Percentiles rank a stretch among this genome's conserved stretches.
Evolutionary conservation across 2,329 filamentous ascomycete genomes (phyloP).

Genomic region (Colletotrichum scovillei): DNA sequence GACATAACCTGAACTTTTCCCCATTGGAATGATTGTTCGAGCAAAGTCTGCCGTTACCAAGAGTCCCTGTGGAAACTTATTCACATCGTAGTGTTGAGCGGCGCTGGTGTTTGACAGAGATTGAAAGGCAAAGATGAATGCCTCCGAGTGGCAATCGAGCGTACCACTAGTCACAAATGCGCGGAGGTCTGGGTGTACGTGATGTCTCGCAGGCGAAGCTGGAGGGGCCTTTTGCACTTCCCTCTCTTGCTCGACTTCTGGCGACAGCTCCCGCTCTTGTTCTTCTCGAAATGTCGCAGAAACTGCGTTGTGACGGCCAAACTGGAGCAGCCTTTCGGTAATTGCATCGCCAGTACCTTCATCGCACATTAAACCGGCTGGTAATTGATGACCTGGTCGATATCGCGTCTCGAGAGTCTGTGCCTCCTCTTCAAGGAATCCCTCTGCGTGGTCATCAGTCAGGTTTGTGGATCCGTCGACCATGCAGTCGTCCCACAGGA

Average conservation of each 20-base stretch:
- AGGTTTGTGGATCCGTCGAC: conserved; percentile 21
- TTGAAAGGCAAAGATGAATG: conserved; percentile 58
- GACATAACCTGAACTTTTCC: neutral
- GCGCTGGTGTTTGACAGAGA: conserved; percentile 55
- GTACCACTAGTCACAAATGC: conserved; percentile 52
- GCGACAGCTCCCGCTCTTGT: conserved; percentile 75
- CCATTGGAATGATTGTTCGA: conserved; percentile 50
- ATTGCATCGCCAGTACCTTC: neutral
- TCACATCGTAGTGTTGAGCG: conserved; percentile 43
- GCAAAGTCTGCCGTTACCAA: conserved; percentile 64
- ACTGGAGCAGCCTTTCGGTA: conserved; percentile 48
- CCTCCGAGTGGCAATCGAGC: conserved; percentile 41
- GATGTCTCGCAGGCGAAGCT: conserved; percentile 52
- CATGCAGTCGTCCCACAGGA: conserved; percentile 44
- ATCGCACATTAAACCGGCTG: neutral
- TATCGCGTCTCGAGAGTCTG: conserved; percentile 65
- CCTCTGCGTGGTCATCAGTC: conserved; percentile 45
- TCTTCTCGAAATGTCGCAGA: conserved; percentile 67
- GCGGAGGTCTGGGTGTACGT: conserved; percentile 54
- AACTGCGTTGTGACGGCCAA: conserved; percentile 44
- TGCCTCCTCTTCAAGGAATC: conserved; percentile 66
- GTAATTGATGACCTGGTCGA: conserved; percentile 38
- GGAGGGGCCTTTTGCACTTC: conserved; percentile 61
- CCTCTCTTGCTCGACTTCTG: conserved; percentile 71
- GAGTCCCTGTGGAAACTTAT: conserved; percentile 51